Base-by-base conservation (phyloP, 2,329 filamentous ascomycete genomes). In the Torrubiellomyces zombiae region DNA sequence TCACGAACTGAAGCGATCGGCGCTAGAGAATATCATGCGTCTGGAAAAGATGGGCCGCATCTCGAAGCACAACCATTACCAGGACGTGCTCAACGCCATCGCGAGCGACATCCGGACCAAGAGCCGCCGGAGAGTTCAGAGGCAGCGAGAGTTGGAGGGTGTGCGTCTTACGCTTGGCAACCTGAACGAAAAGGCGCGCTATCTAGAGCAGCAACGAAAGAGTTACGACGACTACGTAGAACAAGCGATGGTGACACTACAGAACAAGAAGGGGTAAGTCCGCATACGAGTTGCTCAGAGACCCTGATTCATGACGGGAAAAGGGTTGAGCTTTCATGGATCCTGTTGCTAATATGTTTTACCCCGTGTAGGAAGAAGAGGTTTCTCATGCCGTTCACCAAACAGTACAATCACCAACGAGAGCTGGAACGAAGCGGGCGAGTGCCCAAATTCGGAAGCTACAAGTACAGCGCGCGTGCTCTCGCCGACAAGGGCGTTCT, bases 211-310 rank as follows among this genome's bases (percentile, higher is more conserved):
- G 39, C 89, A 98, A 54, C 70, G 92, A 32, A 93, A 93, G 62
- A 89, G 76, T 36, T 98, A 98, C 56, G 93, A 98, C 47, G 83
- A 98, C 55, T 98, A 98, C 53, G 93, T 98, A 44, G 91, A 98
- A 56, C 85, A 93, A 50, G 86, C 89, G 24, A 94, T 98, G 81
- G 67, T 85, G 31, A 98, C 91, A 4, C 62, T 98, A 30, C 89
- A 95, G 51, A 93, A 80, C 55, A 92, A 94, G 52, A 94, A 94
- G 55, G 85, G 77, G 68, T 75, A 63, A 48, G 66, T 51, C 22
- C 22, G n/a, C n/a, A n/a, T n/a, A n/a, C n/a, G n/a, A n/a, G n/a
- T n/a, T n/a, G n/a, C n/a, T 16, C n/a, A 16, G 7, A 6, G 5
- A 12, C 21, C 23, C 25, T 27, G 24, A 6, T 16, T 9, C 19